Base-by-base conservation (phyloP, 2,329 filamentous ascomycete species). In the Aspergillus amoenus region DNA sequence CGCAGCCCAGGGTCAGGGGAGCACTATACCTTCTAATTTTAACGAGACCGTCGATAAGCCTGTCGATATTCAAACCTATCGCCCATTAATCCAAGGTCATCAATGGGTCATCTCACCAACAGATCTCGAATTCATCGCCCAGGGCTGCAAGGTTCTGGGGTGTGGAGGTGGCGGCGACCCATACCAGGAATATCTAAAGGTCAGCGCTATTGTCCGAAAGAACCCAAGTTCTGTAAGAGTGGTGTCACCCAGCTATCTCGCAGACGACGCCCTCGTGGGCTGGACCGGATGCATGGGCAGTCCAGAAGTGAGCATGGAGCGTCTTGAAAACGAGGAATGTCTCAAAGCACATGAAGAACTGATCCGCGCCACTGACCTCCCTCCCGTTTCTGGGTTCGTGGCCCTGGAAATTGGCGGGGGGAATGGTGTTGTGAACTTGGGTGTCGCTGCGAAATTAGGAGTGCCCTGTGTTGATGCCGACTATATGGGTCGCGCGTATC, bases 381-480 rank as follows among this genome's bases (percentile, higher is more conserved):
- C 37, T 1, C 17, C 32, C 0, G 30, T 49, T 0, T 49, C 52
- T 3, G 57, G 48, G 0, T 56, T 59, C 13, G 83, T 88, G 59
- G 79, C 83, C 1, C 69, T 88, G 11, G 86, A 89, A 64, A 86
- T 89, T 53, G 87, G 87, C n/a, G 86, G 87, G 6, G 81, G 80
- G 4, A 89, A 89, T 61, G 85, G 86, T 0, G 59, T 81, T 8
- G 43, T 56, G 2, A 56, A 56, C 27, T 24, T 59, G 0, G 52
- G 48, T 13, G 52, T 56, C 4, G 34, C 52, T 1, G 52, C 53
- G 7, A 54, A 41, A 5, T 40, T 85, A 68, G 71, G 82, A 54
- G 8, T 80, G 78, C 8, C 77, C 8, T 72, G 75, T 6, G 68
- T 80, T 13, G 78, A 80, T 56, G 77, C 69, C 2, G 78, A 80